Conservation (phyloP, 805 yeast species). For the Metschnikowia arizonensis region DNA sequence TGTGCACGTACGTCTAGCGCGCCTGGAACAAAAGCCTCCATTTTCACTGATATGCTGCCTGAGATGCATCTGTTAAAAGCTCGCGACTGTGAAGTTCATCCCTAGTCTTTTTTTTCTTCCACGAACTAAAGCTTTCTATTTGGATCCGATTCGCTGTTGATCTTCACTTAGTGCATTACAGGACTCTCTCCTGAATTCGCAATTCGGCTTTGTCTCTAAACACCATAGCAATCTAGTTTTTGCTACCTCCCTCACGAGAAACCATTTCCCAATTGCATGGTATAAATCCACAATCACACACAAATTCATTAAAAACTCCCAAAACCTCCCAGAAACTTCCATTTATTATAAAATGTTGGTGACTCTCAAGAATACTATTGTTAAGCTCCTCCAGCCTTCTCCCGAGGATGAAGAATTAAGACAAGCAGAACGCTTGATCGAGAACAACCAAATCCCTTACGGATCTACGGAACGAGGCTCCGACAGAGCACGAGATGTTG, state of each 20-base stretch:
- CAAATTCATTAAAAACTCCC: background rate
- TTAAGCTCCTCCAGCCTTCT: constrained; percentile 23
- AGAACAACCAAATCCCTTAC: constrained; percentile 33
- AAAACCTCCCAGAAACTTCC: background rate
- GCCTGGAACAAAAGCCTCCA: constrained; percentile 3
- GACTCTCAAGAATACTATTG: constrained; percentile 32
- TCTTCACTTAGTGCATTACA: background rate
- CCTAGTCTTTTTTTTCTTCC: background rate
- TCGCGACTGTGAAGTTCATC: constrained; percentile 3
- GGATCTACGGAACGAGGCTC: constrained; percentile 27
- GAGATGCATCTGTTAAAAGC: constrained; percentile 4
- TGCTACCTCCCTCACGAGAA: background rate
- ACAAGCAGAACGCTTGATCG: constrained; percentile 29
- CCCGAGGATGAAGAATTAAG: constrained; percentile 26
- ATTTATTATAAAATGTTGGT: constrained; percentile 13
- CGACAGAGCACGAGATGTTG: constrained; percentile 34
- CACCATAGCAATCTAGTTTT: constrained; percentile 3
- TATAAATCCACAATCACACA: constrained; percentile 1
- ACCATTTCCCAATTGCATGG: background rate
- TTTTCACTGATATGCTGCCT: constrained; percentile 2
- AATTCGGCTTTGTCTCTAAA: constrained; percentile 1
- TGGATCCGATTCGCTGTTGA: background rate
- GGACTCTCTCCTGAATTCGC: background rate
- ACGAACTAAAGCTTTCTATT: background rate
- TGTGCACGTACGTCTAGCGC: background rate